phyloP scores from a whole-genome alignment of 2,329 filamentous ascomycete genomes.

The Trichophyton rubrum region DNA sequence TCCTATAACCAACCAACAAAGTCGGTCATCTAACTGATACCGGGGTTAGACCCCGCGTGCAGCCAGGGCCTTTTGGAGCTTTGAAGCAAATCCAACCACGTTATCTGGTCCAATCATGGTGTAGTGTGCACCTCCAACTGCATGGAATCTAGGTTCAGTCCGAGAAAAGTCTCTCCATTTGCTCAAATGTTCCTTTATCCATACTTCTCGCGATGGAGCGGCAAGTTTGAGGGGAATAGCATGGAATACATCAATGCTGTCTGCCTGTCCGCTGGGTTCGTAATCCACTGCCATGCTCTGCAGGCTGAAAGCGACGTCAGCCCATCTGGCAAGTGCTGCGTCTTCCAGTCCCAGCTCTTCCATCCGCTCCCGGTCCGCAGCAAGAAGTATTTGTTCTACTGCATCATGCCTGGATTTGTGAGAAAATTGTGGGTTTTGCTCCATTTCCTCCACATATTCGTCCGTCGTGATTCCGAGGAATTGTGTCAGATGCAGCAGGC shows the following conservation, averaged over 20 bases:
- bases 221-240: slow-evolving; percentile 24
- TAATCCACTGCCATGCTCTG: slow-evolving; percentile 23
- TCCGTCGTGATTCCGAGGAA: slow-evolving; percentile 33
- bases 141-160: slow-evolving; percentile 20
- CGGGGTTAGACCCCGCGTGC: background rate
- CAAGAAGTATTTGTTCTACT: slow-evolving; percentile 2
- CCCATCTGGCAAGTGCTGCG: background rate
- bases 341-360: slow-evolving; percentile 1
- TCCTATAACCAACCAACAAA: no score
- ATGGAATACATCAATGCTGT: slow-evolving; percentile 33
- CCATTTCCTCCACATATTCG: slow-evolving; percentile 15
- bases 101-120: slow-evolving; percentile 31
- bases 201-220: slow-evolving; percentile 15
- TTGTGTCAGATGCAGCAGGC: slow-evolving; percentile 30
- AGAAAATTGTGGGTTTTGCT: background rate
- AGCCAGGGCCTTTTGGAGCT: slow-evolving; percentile 3
- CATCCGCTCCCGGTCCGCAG: slow-evolving; percentile 11
- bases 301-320: background rate
- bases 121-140: slow-evolving; percentile 29
- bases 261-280: slow-evolving; percentile 30
- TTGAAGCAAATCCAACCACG: slow-evolving; percentile 24
- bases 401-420: background rate
- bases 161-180: slow-evolving; percentile 28
- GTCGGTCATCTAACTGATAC: background rate
- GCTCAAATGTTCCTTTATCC: slow-evolving; percentile 15